These are phyloP conservation scores for Mycena citricolor DNA, from an alignment of 1,284 basidiomycete species.

Conservation along the genomic window DNA sequence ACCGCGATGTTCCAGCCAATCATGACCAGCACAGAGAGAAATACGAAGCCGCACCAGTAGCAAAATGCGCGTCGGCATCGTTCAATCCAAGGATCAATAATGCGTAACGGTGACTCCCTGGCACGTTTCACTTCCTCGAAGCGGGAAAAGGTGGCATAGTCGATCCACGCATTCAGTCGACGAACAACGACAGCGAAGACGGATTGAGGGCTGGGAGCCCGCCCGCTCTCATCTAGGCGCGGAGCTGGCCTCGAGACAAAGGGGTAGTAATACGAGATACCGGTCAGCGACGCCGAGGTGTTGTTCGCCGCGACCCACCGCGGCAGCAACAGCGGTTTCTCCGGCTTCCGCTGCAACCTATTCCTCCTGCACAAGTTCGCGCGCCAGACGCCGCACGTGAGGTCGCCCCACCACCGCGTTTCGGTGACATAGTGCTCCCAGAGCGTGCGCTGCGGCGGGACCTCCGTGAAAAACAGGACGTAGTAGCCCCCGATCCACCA, in stretches of 20 bases:
- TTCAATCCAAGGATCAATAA: constrained; percentile 24
- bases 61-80: constrained; percentile 22
- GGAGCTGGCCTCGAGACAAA: constrained; percentile 20
- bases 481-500: constrained; percentile 25
- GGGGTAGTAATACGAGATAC: constrained; percentile 23
- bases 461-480: constrained; percentile 20
- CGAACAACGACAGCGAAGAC: constrained; percentile 11
- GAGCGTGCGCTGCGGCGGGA: constrained; percentile 13
- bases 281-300: constrained; percentile 12
- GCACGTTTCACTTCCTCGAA: constrained; percentile 13
- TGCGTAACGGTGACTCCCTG: constrained; percentile 16
- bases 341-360: background rate
- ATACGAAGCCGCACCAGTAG: constrained; percentile 17
- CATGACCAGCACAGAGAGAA: constrained; percentile 8
- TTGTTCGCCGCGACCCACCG: constrained; percentile 17
- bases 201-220: constrained; percentile 13
- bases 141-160: constrained; percentile 15
- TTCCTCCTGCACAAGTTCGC: background rate
- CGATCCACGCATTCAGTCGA: constrained; percentile 13
- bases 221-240: too few relatives aligned
- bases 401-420: constrained; percentile 18
- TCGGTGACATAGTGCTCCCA: constrained; percentile 19
- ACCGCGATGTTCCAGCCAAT: constrained; percentile 22
- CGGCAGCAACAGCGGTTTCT: constrained; percentile 20
- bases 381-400: constrained; percentile 11